Percentiles rank a stretch among this genome's conserved stretches.
Conservation (phyloP, 2,329 filamentous ascomycete genomes). For the Paecilomyces dactylethromorphus region DNA sequence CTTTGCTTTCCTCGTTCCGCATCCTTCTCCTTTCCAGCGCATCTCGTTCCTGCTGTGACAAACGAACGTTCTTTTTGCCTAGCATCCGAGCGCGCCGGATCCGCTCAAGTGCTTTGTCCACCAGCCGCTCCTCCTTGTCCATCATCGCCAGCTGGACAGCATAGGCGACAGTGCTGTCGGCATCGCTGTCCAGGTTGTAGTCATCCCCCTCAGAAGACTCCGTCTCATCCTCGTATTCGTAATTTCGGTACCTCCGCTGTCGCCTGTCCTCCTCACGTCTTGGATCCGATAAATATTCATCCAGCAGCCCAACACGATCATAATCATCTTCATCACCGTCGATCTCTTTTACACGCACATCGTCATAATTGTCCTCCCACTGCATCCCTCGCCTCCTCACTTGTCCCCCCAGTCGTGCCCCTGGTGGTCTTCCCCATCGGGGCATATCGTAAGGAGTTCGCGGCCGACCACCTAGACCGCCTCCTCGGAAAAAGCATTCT, state of each 20-base stretch:
- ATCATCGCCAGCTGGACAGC: constrained; percentile 50
- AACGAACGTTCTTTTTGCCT: constrained; percentile 71
- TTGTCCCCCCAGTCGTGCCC: constrained; percentile 65
- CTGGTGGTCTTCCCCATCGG: constrained; percentile 99
- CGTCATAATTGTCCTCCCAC: constrained; percentile 44
- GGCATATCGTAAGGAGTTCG: constrained; percentile 89
- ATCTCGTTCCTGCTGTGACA: constrained; percentile 72
- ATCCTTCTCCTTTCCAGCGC: constrained; percentile 67
- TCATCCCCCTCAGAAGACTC: constrained; percentile 41
- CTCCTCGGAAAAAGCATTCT: constrained; percentile 99
- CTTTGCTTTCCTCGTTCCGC: constrained; percentile 32
- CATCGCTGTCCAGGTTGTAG: constrained; percentile 48
- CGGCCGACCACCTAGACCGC: constrained; percentile 99
- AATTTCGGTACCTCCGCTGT: constrained; percentile 28
- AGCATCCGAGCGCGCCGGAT: constrained; percentile 71
- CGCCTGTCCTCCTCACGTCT: constrained; percentile 28
- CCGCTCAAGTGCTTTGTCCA: constrained; percentile 71
- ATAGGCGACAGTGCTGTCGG: constrained; percentile 36
- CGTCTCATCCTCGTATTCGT: constrained; percentile 38
- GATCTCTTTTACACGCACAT: constrained; percentile 34
- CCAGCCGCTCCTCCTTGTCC: constrained; percentile 67
- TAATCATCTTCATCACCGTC: constrained; percentile 41
- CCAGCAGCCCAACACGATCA: constrained; percentile 15
- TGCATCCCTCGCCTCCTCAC: constrained; percentile 47
- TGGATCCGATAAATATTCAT: constrained; percentile 12